These are phyloP conservation scores for Alternaria alternata DNA, from an alignment of 2,329 filamentous ascomycete species.

Conservation along the genomic window DNA sequence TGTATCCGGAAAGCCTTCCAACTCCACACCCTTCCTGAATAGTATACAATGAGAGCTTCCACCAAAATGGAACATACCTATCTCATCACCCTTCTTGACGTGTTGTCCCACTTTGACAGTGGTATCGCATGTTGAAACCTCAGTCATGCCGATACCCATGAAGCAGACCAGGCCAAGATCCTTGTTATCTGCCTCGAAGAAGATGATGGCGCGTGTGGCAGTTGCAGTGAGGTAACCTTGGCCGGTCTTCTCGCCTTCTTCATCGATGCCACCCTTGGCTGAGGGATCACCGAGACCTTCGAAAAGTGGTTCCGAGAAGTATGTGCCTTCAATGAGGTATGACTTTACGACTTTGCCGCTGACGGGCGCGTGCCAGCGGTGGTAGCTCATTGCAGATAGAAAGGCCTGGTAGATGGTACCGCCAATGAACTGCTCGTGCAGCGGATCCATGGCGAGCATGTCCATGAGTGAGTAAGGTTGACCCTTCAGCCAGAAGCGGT, in stretches of 20 bases:
- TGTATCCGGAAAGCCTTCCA: conserved; percentile 41
- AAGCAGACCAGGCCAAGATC: conserved; percentile 74
- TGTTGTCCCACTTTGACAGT: conserved; percentile 71
- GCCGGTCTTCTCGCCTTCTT: conserved; percentile 57
- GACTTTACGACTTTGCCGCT: conserved; percentile 67
- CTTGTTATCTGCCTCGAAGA: conserved; percentile 73
- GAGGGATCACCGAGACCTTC: conserved; percentile 54
- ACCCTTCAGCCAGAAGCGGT: conserved; percentile 73
- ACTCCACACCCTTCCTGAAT: conserved; percentile 65
- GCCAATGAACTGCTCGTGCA: conserved; percentile 64
- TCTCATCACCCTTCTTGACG: conserved; percentile 73
- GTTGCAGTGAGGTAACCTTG: conserved; percentile 73
- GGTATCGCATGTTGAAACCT: conserved; percentile 77
- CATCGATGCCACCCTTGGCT: conserved; percentile 50
- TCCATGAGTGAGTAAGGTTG: conserved; percentile 72
- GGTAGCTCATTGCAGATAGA: conserved; percentile 71
- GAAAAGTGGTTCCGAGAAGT: conserved; percentile 69
- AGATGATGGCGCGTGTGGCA: conserved; percentile 74
- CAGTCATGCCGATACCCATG: conserved; percentile 77
- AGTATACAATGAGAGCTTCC: conserved; percentile 74
- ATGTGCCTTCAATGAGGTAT: conserved; percentile 69
- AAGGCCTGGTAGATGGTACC: conserved; percentile 77
- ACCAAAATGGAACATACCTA: conserved; percentile 85
- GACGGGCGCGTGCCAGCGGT: conserved; percentile 76
- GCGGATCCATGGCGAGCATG: conserved; percentile 67